Conservation (phyloP, 371 early-diverging fungal species). For the Umbelopsis sp. region DNA sequence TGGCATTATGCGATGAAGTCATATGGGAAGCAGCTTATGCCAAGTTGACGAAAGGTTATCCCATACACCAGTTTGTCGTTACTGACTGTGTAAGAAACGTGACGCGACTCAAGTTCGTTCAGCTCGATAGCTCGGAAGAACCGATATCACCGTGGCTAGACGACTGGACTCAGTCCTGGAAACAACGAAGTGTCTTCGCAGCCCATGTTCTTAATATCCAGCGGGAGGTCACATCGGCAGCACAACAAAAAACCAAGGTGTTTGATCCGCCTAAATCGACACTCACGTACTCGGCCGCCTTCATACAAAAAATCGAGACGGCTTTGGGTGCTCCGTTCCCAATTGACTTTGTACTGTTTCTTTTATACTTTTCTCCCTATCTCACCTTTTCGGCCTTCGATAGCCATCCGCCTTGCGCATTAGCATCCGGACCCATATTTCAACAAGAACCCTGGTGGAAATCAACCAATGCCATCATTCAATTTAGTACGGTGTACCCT, state of each 20-base stretch:
- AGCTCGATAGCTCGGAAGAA: not conserved
- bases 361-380: not conserved
- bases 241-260: not conserved
- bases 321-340: not conserved
- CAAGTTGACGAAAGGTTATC: not conserved
- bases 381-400: not conserved
- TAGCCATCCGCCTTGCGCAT: not conserved
- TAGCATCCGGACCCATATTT: slow-evolving; percentile 1
- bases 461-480: not conserved
- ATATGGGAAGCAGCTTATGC: slow-evolving; percentile 7
- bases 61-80: not conserved
- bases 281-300: not conserved
- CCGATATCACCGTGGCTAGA: not conserved
- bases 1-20: not conserved
- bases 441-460: not conserved
- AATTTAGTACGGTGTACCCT: not conserved
- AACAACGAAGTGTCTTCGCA: not conserved
- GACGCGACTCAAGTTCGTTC: not conserved
- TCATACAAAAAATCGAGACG: slow-evolving; percentile 6
- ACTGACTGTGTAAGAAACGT: not conserved
- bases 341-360: slow-evolving; percentile 9
- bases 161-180: not conserved
- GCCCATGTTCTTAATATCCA: not conserved
- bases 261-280: not conserved
- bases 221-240: not conserved